Evolutionary conservation across 2,329 filamentous ascomycete genomes (phyloP).

Genomic region (Alternaria postmessia): DNA sequence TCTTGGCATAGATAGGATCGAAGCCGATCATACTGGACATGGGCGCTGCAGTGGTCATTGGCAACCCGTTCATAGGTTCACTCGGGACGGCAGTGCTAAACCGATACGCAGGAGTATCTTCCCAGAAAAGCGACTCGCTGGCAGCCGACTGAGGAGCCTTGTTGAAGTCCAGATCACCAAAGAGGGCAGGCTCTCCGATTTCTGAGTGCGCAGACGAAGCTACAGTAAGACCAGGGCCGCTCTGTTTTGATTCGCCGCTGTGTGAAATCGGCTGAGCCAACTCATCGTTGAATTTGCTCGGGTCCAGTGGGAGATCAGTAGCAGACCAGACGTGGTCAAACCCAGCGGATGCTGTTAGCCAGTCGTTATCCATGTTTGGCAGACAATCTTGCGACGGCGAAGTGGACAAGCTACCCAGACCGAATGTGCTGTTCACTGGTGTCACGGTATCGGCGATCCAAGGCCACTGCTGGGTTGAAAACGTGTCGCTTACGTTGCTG

Average conservation of each 20-base stretch:
- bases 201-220: constrained; percentile 54
- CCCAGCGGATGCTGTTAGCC: constrained; percentile 46
- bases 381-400: constrained; percentile 51
- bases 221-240: constrained; percentile 51
- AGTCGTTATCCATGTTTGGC: constrained; percentile 46
- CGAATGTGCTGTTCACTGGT: constrained; percentile 41
- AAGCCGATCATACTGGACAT: constrained; percentile 35
- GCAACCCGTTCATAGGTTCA: constrained; percentile 33
- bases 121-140: constrained; percentile 49
- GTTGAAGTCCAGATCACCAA: constrained; percentile 48
- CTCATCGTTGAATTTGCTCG: constrained; percentile 47
- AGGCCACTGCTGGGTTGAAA: constrained; percentile 45
- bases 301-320: constrained; percentile 51
- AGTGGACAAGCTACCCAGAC: constrained; percentile 48
- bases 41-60: constrained; percentile 31
- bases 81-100: constrained; percentile 34
- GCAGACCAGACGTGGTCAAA: constrained; percentile 51
- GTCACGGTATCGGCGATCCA: constrained; percentile 39
- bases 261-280: constrained; percentile 51
- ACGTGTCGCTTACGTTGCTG: constrained; percentile 43
- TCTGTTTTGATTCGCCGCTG: constrained; percentile 52
- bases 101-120: constrained; percentile 48
- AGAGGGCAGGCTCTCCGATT: constrained; percentile 45
- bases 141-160: constrained; percentile 41
- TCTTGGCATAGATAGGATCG: constrained; percentile 43